Conservation (phyloP, 441 rosid species). For the Macaranga tanarius region DNA sequence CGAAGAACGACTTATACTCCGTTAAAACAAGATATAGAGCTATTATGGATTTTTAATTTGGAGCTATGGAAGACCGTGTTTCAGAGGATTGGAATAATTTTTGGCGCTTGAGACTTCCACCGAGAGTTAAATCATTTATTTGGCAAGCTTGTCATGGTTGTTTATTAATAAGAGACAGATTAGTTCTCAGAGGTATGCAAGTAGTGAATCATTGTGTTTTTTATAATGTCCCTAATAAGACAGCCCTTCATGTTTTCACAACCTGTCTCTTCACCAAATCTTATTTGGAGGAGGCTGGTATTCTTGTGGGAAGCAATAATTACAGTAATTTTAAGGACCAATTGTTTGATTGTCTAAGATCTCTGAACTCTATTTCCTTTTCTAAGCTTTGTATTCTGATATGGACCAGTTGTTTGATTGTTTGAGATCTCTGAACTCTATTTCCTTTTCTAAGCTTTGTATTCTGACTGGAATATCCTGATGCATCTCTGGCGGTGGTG, state of each 20-base stretch:
- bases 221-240: background rate
- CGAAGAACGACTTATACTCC: too few relatives aligned
- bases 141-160: too few relatives aligned
- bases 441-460: background rate
- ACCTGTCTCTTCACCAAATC: background rate
- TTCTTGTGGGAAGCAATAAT: rapidly evolving
- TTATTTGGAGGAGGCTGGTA: background rate
- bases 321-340: background rate
- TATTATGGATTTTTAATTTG: too few relatives aligned
- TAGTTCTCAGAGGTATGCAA: background rate
- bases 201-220: background rate
- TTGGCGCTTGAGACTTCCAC: too few relatives aligned
- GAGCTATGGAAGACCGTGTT: too few relatives aligned
- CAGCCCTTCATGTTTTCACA: background rate
- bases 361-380: too few relatives aligned
- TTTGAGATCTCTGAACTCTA: background rate
- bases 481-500: too few relatives aligned
- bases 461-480: too few relatives aligned
- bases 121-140: too few relatives aligned
- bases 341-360: too few relatives aligned
- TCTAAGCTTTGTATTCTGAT: background rate
- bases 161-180: background rate
- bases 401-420: background rate
- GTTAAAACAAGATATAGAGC: too few relatives aligned
- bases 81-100: too few relatives aligned